A percentile compares a stretch with the other conserved stretches of the same genome.
These are phyloP conservation scores for Borealophlyctis nickersoniae DNA, from an alignment of 192 early-diverging fungal species.

Conservation along the genomic window DNA sequence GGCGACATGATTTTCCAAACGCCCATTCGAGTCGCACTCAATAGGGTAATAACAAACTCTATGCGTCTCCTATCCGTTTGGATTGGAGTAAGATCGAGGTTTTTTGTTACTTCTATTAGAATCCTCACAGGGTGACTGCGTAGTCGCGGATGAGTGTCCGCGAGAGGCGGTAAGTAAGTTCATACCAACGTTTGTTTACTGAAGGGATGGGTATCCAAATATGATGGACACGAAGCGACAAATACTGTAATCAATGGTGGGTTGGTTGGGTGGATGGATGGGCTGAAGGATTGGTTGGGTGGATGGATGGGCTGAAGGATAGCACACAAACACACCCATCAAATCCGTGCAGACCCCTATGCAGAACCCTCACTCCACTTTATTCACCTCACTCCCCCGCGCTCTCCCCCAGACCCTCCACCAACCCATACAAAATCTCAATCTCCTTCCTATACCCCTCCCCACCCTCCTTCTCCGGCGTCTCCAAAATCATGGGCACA, in stretches of 20 bases:
- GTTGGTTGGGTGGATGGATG: conserved; percentile 3
- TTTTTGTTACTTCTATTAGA: neutral
- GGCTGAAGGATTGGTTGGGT: too few species aligned
- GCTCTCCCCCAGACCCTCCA: conserved; percentile 16
- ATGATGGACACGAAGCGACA: neutral
- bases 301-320: too few species aligned
- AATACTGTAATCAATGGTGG: neutral
- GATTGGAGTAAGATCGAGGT: neutral
- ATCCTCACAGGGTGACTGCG: too few species aligned
- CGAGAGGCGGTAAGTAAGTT: too few species aligned
- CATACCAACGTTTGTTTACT: too few species aligned
- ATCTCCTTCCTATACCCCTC: conserved; percentile 29
- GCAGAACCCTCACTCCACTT: neutral
- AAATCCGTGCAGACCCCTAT: too few species aligned
- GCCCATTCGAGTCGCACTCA: too few species aligned
- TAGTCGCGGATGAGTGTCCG: too few species aligned
- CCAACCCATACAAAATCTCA: conserved; percentile 28
- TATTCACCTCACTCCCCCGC: neutral
- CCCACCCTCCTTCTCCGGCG: conserved; percentile 39
- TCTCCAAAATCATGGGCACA: conserved; percentile 53
- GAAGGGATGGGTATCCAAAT: neutral
- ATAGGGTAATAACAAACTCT: too few species aligned
- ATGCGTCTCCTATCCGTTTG: too few species aligned
- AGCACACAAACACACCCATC: too few species aligned
- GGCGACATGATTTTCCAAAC: too few species aligned